Evolutionary conservation across 2,329 filamentous ascomycete species (phyloP), one percentile per base, ranked within the genome.

Genomic region (Xenoacremonium recifei): DNA sequence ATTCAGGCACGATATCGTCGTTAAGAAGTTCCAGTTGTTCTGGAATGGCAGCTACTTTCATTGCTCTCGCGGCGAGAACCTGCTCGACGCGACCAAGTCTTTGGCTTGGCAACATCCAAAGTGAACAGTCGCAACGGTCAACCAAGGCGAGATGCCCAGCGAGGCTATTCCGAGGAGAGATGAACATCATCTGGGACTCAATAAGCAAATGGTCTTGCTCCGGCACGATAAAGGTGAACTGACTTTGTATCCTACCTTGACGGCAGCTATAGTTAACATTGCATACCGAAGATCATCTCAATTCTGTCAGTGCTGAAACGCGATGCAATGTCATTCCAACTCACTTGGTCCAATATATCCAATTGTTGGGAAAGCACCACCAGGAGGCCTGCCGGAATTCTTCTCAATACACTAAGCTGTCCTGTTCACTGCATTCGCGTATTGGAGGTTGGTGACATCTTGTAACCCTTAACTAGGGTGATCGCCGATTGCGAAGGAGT

Each of bases 181-280:
- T 52, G 6, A 66, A 47, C 1, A 67, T 45, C 10, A n/a, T n/a
- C n/a, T n/a, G n/a, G n/a, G n/a, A n/a, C n/a, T n/a, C n/a, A n/a
- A n/a, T n/a, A n/a, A n/a, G n/a, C n/a, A n/a, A n/a, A n/a, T n/a
- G n/a, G n/a, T n/a, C n/a, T n/a, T n/a, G n/a, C n/a, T n/a, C n/a
- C n/a, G n/a, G n/a, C n/a, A n/a, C n/a, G n/a, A n/a, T n/a, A n/a
- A n/a, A n/a, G n/a, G n/a, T n/a, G n/a, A n/a, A n/a, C n/a, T n/a
- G n/a, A 63, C 60, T 38, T 67, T 66, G 47, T 71, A 68, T 3
- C 71, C 69, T 3, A 67, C 64, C 53, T 74, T 74, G 44, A 68
- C 64, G 29, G 45, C 63, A 4, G 69, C 69, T 6, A 71, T 50
- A 2, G 67, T 42, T 5, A 67, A 34, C 21, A 72, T 62, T 11